phyloP scores from a whole-genome alignment of 305 asterid genomes.

The Stenogyne calaminthoides region DNA sequence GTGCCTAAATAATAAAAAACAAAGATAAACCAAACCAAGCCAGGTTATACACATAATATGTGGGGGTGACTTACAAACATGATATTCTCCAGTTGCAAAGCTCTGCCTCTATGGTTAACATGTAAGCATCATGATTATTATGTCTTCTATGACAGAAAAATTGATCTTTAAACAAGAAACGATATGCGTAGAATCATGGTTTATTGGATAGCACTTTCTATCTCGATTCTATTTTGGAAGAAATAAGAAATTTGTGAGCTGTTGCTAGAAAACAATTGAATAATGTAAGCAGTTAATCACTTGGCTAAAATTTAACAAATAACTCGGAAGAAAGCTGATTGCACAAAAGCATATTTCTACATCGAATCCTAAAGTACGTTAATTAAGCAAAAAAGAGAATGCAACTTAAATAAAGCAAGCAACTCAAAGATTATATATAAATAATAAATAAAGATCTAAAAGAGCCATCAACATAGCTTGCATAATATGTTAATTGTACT shows the following conservation, averaged over 20 bases:
- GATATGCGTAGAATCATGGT: not conserved
- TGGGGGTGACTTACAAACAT: not conserved
- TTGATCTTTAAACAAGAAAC: not conserved
- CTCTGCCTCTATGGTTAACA: conserved; percentile 1
- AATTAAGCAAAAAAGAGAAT: not conserved
- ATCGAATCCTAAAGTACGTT: conserved; percentile 6
- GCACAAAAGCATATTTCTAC: not conserved
- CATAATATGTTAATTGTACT: conserved; percentile 4
- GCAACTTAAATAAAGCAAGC: not conserved
- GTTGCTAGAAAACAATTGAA: not conserved
- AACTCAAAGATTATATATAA: not conserved
- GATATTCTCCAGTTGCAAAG: conserved; percentile 7
- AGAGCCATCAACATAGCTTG: conserved; percentile 10
- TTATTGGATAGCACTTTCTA: not conserved
- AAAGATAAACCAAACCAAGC: not conserved
- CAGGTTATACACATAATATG: not conserved
- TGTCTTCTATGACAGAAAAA: not conserved
- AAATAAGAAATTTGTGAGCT: not conserved
- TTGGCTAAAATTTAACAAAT: not conserved
- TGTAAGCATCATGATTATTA: conserved; percentile 6
- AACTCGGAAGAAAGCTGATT: not conserved
- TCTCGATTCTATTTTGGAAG: not conserved
- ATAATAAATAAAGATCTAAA: not conserved
- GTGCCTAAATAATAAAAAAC: conserved; percentile 52
- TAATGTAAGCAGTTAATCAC: not conserved